phyloP scores from a whole-genome alignment of 176 grass and related monocot species.

The Elaeis guineensis region DNA sequence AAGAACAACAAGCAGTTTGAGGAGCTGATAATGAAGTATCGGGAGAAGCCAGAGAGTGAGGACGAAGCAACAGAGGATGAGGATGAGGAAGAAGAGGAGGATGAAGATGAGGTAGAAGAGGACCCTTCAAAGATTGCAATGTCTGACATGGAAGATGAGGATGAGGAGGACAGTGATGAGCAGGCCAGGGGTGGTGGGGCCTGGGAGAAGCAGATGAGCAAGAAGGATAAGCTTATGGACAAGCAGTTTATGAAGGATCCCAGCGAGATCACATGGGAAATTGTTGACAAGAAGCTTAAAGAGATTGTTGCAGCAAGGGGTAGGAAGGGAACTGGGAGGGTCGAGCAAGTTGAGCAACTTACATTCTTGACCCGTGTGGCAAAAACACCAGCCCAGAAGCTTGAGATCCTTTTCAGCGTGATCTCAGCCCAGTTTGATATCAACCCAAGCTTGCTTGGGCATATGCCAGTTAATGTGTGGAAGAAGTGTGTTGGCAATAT shows the following conservation, averaged over 20 bases:
- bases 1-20: slow-evolving; percentile 97
- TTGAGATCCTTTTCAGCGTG: slow-evolving; percentile 82
- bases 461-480: slow-evolving; percentile 90
- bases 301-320: slow-evolving; percentile 87
- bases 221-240: slow-evolving; percentile 74
- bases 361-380: slow-evolving; percentile 82
- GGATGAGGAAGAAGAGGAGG: slow-evolving; percentile 30
- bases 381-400: slow-evolving; percentile 94
- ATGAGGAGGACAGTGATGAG: slow-evolving; percentile 15
- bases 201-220: slow-evolving; percentile 38
- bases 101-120: slow-evolving; percentile 24
- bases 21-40: slow-evolving; percentile 54
- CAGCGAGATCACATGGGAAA: slow-evolving; percentile 91
- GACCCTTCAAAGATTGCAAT: slow-evolving; percentile 42
- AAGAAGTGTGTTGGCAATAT: slow-evolving; percentile 88
- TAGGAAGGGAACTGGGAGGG: slow-evolving; percentile 83
- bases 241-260: slow-evolving; percentile 89
- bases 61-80: slow-evolving; percentile 45
- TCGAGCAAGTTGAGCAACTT: slow-evolving; percentile 91
- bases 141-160: slow-evolving; percentile 51
- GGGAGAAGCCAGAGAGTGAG: slow-evolving; percentile 55
- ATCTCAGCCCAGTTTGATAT: slow-evolving; percentile 97
- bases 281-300: slow-evolving; percentile 84
- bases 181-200: slow-evolving; percentile 19
- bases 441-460: slow-evolving; percentile 88